Evolutionary conservation across 495 filamentous ascomycete genomes (phyloP).

Genomic region (Annulohypoxylon stygium): DNA sequence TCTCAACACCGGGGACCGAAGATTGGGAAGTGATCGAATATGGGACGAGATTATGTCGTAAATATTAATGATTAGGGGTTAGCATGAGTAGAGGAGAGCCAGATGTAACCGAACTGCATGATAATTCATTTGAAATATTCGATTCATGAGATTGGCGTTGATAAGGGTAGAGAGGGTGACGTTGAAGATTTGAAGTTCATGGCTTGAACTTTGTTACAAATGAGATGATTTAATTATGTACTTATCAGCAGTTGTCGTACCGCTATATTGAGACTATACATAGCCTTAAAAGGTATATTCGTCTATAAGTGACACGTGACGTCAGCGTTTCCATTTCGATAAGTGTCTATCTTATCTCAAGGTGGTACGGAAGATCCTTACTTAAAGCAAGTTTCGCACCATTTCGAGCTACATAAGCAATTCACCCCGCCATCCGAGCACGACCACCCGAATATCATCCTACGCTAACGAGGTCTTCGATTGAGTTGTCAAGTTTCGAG

Average conservation of each 20-base stretch:
- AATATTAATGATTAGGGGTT: conserved; percentile 16
- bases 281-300: conserved; percentile 4
- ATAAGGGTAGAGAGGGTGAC: background rate
- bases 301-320: conserved; percentile 33
- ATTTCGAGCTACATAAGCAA: conserved; percentile 10
- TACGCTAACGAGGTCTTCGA: conserved; percentile 1
- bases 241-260: background rate
- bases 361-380: conserved; percentile 11
- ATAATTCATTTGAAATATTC: background rate
- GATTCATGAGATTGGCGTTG: background rate
- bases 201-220: background rate
- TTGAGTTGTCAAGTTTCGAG: conserved; percentile 11
- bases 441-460: background rate
- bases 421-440: conserved; percentile 12
- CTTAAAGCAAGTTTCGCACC: conserved; percentile 10
- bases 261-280: background rate
- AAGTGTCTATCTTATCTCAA: conserved; percentile 3
- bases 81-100: background rate
- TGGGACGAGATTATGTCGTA: conserved; percentile 59
- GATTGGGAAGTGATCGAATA: conserved; percentile 61
- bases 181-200: background rate
- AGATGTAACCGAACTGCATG: background rate
- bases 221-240: background rate
- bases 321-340: conserved; percentile 18
- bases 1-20: conserved; percentile 60